These are phyloP conservation scores for Pouteria glomerata DNA, from an alignment of 148 eudicot species.

Conservation along the genomic window DNA sequence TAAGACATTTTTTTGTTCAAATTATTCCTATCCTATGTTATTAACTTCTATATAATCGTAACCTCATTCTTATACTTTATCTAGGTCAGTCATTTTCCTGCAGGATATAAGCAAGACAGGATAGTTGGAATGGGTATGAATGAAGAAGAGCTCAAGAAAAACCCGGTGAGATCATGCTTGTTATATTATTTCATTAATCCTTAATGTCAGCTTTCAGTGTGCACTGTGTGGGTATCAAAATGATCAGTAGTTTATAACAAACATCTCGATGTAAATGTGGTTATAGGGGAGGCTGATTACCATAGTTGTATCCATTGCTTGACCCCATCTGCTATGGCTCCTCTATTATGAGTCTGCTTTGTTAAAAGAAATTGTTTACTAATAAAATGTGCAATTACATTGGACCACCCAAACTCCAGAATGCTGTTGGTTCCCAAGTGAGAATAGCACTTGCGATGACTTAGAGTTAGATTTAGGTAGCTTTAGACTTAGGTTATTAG, in stretches of 20 bases:
- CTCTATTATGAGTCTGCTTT: too few relatives aligned
- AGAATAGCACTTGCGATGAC: too few relatives aligned
- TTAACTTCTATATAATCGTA: not conserved
- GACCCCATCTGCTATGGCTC: not conserved
- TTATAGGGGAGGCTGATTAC: not conserved
- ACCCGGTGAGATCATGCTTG: conserved; percentile 47
- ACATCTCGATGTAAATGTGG: not conserved
- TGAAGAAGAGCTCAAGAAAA: conserved; percentile 82
- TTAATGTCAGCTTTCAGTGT: not conserved
- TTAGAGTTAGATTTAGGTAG: too few relatives aligned
- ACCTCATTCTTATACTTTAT: conserved; percentile 25
- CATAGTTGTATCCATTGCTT: not conserved
- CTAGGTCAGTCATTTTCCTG: conserved; percentile 97
- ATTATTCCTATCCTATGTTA: not conserved
- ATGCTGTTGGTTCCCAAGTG: too few relatives aligned
- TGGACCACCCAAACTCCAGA: too few relatives aligned
- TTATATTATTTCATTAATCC: not conserved
- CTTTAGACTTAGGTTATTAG: too few relatives aligned
- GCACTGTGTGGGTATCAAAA: not conserved
- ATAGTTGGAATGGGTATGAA: conserved; percentile 94
- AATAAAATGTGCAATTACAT: too few relatives aligned
- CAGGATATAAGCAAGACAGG: conserved; percentile 79
- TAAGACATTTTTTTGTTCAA: conserved; percentile 24
- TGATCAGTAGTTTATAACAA: not conserved
- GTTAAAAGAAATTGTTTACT: too few relatives aligned